These are phyloP conservation scores for Globisporangium polare DNA, from an alignment of 352 stramenopile genomes.

Conservation along the genomic window DNA sequence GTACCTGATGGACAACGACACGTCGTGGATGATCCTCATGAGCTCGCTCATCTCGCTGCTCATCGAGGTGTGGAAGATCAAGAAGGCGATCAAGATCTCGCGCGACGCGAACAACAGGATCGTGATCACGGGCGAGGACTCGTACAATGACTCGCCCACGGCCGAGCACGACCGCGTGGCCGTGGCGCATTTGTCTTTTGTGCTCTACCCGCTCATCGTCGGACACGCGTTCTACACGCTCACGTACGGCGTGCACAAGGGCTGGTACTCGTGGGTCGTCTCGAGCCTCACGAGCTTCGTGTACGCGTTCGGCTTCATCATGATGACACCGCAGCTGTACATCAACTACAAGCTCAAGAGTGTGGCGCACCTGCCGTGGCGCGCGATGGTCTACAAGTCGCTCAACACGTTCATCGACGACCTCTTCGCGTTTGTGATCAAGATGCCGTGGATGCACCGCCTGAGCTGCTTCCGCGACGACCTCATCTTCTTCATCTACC, in stretches of 20 bases:
- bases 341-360: slow-evolving; percentile 99
- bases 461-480: slow-evolving; percentile 98
- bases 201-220: slow-evolving; percentile 88
- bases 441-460: slow-evolving; percentile 98
- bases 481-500: slow-evolving; percentile 99
- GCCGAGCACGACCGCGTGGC: slow-evolving; percentile 83
- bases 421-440: slow-evolving; percentile 97
- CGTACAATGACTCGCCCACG: slow-evolving; percentile 79
- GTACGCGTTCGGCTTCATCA: slow-evolving; percentile 99
- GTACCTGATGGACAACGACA: slow-evolving; percentile 98
- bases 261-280: slow-evolving; percentile 98
- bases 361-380: slow-evolving; percentile 95
- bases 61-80: slow-evolving; percentile 93
- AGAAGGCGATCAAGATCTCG: slow-evolving; percentile 87
- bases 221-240: slow-evolving; percentile 95
- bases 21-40: slow-evolving; percentile 94
- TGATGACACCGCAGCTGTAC: slow-evolving; percentile 98
- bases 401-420: slow-evolving; percentile 99
- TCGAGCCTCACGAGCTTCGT: slow-evolving; percentile 96
- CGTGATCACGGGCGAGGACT: slow-evolving; percentile 74
- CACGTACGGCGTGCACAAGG: slow-evolving; percentile 90
- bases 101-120: slow-evolving; percentile 81
- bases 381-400: slow-evolving; percentile 98
- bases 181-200: slow-evolving; percentile 78
- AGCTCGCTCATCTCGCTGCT: slow-evolving; percentile 75